Evolutionary conservation across 768 basidiomycete genomes (phyloP), one percentile per base, ranked within the genome.

Genomic region (Lactarius akahatsu): DNA sequence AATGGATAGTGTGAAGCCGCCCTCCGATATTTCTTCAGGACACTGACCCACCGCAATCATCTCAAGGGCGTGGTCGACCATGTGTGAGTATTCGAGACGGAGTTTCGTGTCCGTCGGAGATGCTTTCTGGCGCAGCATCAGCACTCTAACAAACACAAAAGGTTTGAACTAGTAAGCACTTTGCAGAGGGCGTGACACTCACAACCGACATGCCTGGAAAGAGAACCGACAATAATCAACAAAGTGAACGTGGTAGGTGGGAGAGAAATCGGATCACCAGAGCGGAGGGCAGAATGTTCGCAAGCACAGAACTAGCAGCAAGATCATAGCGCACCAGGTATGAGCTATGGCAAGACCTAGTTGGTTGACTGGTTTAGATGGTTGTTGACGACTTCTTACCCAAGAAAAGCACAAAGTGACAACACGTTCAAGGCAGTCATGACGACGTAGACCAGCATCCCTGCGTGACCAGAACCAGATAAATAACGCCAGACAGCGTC

Each of bases 391-490:
- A 54, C 11, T 10, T 6, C 67, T 32, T 36, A 64, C 69, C 58
- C 52, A 52, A 71, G 52, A 40, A 63, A 70, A 20, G 60, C 59
- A 28, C 54, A 64, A n/a, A 66, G 60, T 11, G 69, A 61, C 41
- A 70, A 40, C 4, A 50, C 59, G 34, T 71, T 71, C 43, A 70
- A 23, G 45, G 18, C 34, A 5, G 69, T 69, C 65, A 70, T 71
- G 16, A 62, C 57, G 52, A 63, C 54, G 40, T 66, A 71, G 55
- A 65, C 64, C 18, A 63, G 18, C n/a, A 70, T 34, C 47, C 69
- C 70, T 71, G 38, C 30, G 36, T 50, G 62, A 43, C 54, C 40
- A 55, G 34, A 18, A 26, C 20, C 4, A 65, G 5, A 45, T 60
- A 15, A 61, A 28, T 52, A 26, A 40, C 41, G 40, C 28, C 28